These are phyloP conservation scores for Kernera saxatilis DNA, from an alignment of 345 rosid species.

Conservation along the genomic window DNA sequence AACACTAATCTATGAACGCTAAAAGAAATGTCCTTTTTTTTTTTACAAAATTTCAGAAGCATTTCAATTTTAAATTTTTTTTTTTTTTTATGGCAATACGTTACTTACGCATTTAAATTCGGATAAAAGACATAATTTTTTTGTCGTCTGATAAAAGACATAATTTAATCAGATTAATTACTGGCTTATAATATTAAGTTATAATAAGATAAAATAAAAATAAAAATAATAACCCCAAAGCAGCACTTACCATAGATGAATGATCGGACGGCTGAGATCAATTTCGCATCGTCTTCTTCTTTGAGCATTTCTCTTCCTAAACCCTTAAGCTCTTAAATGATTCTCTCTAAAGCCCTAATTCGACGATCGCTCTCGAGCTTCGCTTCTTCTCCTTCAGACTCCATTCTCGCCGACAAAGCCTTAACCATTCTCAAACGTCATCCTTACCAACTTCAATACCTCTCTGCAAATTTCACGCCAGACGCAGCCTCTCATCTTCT, in stretches of 20 bases:
- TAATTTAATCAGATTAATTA: too few species aligned
- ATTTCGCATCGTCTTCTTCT: slow-evolving; percentile 5
- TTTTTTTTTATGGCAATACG: too few species aligned
- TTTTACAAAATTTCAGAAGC: background rate
- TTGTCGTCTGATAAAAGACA: too few species aligned
- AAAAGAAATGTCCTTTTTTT: background rate
- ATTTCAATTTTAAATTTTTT: background rate
- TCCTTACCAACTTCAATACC: slow-evolving; percentile 52
- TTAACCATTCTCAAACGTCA: slow-evolving; percentile 52
- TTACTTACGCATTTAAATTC: too few species aligned
- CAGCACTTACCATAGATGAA: background rate
- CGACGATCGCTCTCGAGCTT: slow-evolving; percentile 34
- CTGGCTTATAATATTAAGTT: too few species aligned
- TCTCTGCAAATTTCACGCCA: slow-evolving; percentile 61
- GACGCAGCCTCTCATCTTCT: slow-evolving; percentile 57
- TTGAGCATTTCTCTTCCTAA: background rate
- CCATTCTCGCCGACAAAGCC: slow-evolving; percentile 54
- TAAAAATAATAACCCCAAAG: background rate
- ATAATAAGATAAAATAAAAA: background rate
- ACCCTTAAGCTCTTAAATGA: slow-evolving; percentile 34
- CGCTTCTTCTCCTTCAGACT: slow-evolving; percentile 37
- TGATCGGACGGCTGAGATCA: slow-evolving; percentile 17
- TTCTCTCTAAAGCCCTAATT: slow-evolving; percentile 34
- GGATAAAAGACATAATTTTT: background rate
- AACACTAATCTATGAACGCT: background rate